Base-by-base conservation (phyloP, 108 stramenopile genomes). In the Cyclotella sp. region DNA sequence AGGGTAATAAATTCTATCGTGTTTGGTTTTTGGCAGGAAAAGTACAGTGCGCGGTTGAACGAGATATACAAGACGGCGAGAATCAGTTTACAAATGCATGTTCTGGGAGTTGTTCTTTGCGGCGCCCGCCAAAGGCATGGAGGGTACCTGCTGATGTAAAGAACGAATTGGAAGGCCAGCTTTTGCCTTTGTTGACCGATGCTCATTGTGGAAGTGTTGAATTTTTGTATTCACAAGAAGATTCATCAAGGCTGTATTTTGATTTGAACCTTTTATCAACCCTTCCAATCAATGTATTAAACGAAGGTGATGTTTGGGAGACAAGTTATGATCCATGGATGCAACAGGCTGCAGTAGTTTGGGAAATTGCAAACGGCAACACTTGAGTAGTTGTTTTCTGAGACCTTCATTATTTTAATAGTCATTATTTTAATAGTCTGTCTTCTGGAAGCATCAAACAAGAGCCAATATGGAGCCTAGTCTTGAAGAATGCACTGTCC, bases 171-270 rank as follows among this genome's bases (percentile, higher is more conserved):
- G 52, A 53, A 53, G 52, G 21, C 7, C 52, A 53, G 21, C 52
- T 53, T n/a, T 53, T 53, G 52, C 52, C 52, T 19, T 19, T 53
- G 14, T 19, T 53, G n/a, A 12, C 52, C 15, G 52, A 53, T 53
- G 52, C 52, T 7, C 52, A 53, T 53, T 53, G 52, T 53, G 52
- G 52, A 14, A 53, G 52, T 19, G 52, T 53, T 53, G 52, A 53
- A 19, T 53, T 53, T 53, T 19, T 53, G 52, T 19, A 19, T 53
- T 53, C 52, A 53, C 52, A n/a, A n/a, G 52, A 53, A n/a, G n/a
- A n/a, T n/a, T 53, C 52, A 19, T 19, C 18, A 19, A 10, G 52
- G 21, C 7, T 53, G 52, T 53, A 53, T 19, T 53, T 53, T 53
- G 52, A 53, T 19, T 53, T 53, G 18, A 53, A 53, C 52, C 52